Base-by-base conservation (phyloP, 176 grass and related monocot genomes). In the Panicum miliaceum region DNA sequence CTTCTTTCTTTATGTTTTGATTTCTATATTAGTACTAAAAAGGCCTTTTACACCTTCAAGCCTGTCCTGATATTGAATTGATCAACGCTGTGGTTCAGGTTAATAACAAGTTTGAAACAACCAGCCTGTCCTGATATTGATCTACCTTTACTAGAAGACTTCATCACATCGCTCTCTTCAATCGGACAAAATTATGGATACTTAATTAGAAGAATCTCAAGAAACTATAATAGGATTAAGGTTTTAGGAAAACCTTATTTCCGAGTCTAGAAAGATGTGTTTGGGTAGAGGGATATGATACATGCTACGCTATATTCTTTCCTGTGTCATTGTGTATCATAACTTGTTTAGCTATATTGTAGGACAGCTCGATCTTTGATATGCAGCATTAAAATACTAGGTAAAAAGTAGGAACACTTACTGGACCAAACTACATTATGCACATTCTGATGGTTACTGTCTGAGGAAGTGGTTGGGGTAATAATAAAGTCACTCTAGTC, bases 61-160 rank as follows among this genome's bases (percentile, higher is more conserved):
- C 62, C 23, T 40, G 22, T 27, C 47, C 3, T 48, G 16, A 82
- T 77, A 51, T 70, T 77, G 40, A 68, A 60, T 82, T 70, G 16
- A 66, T 32, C 59, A 72, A 18, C 52, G 38, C 5, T 15, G 8
- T 65, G 37, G 26, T 81, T 34, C 37, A 75, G 26, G 60, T 20
- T 87, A 56, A 75, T 67, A 58, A 41, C 20, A 38, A 58, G 48
- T 56, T 61, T 61, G 77, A 76, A 50, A 68, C n/a, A n/a, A n/a
- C n/a, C n/a, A n/a, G n/a, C n/a, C n/a, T n/a, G n/a, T n/a, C n/a
- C n/a, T n/a, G n/a, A n/a, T n/a, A n/a, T n/a, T n/a, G n/a, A n/a
- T n/a, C 56, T 73, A 71, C 46, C 57, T 84, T 83, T 75, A 40
- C 22, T 65, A 36, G 18, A 37, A 48, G 72, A 56, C 29, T 42